These are phyloP conservation scores for Cladosporium sp. DNA, from an alignment of 2,329 filamentous ascomycete species.

Conservation along the genomic window DNA sequence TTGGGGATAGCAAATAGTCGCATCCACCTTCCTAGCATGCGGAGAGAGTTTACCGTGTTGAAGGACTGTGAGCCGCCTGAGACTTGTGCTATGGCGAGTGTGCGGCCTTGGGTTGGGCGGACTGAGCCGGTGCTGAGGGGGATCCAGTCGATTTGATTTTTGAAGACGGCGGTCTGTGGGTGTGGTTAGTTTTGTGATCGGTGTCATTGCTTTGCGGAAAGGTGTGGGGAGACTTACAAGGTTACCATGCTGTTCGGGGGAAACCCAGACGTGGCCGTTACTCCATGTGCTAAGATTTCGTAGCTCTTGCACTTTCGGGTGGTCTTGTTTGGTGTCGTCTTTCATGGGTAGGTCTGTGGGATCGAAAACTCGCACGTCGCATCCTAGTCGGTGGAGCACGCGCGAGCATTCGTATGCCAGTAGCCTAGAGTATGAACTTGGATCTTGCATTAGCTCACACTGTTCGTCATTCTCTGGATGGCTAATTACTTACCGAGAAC, in stretches of 20 bases:
- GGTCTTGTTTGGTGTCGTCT: conserved; percentile 54
- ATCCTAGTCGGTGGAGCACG: conserved; percentile 60
- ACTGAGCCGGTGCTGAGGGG: conserved; percentile 58
- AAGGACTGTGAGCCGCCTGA: conserved; percentile 62
- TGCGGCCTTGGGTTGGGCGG: conserved; percentile 61
- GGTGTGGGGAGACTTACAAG: conserved; percentile 37
- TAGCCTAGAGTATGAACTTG: conserved; percentile 57
- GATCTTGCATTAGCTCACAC: background rate
- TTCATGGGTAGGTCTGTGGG: conserved; percentile 57
- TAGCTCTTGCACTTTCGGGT: conserved; percentile 60
- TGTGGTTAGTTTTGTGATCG: background rate
- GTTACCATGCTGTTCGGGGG: conserved; percentile 63
- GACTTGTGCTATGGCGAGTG: conserved; percentile 58
- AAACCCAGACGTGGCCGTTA: conserved; percentile 62
- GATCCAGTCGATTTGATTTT: conserved; percentile 68
- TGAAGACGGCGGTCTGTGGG: conserved; percentile 57
- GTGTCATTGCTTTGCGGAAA: conserved; percentile 26
- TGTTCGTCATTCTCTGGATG: background rate
- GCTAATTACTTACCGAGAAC: conserved; percentile 28
- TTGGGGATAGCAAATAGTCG: conserved; percentile 52
- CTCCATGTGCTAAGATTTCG: conserved; percentile 58
- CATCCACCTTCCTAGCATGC: conserved; percentile 59
- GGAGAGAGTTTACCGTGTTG: conserved; percentile 62
- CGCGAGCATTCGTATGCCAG: conserved; percentile 56
- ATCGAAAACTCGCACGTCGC: conserved; percentile 60